Evolutionary conservation across 31 red algal species (phyloP).

Genomic region (Odonthalia washingtoniensis): DNA sequence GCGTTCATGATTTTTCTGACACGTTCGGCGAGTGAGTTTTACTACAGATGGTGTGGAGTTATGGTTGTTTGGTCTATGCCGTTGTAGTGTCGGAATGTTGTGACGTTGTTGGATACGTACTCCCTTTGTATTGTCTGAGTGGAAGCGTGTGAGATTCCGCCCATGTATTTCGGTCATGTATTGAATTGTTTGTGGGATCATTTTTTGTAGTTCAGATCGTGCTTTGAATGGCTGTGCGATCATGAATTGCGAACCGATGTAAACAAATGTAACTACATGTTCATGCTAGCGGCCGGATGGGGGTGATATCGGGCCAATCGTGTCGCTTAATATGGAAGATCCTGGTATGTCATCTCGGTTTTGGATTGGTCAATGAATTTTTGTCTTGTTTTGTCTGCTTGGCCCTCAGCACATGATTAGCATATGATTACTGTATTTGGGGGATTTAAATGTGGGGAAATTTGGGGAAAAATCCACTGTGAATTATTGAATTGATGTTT

Average conservation of each 20-base stretch:
- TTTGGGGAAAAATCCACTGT: neutral
- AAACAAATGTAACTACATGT: neutral
- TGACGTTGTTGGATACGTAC: neutral
- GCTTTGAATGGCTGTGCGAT: too few relatives aligned
- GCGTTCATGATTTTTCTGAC: neutral
- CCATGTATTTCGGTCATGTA: neutral
- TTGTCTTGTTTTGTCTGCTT: neutral
- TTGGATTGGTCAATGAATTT: neutral
- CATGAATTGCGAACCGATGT: neutral
- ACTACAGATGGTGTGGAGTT: neutral
- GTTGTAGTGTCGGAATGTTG: neutral
- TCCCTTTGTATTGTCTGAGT: constrained; percentile 1
- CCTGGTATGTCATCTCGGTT: neutral
- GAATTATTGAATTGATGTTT: neutral
- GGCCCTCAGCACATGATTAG: neutral
- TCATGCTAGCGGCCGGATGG: too few relatives aligned
- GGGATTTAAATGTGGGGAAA: neutral
- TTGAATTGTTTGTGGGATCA: neutral
- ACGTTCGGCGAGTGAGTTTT: neutral
- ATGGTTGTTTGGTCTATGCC: neutral
- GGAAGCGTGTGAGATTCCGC: neutral
- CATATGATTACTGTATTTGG: neutral
- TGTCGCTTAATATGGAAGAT: neutral
- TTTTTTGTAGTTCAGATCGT: neutral
- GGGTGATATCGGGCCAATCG: neutral